Base-by-base conservation (phyloP, 108 stramenopile genomes). In the Stephanodiscus minutulus region DNA sequence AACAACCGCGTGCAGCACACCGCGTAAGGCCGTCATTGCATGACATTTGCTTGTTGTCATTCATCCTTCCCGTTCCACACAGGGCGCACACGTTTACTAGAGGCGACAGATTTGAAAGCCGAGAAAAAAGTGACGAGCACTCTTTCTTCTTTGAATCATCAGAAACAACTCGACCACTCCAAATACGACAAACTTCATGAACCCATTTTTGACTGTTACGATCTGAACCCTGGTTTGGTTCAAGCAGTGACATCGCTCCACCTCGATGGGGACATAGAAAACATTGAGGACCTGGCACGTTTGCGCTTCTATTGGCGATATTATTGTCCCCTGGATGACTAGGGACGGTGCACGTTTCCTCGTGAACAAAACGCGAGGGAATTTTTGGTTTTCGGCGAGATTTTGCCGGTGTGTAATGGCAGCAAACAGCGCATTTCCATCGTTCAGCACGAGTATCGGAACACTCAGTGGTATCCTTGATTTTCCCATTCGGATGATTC, bases 171-270 rank as follows among this genome's bases (percentile, higher is more conserved):
- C 50, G 29, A 56, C 69, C 60, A 25, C 72, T 54, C 91, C 91
- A 92, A 24, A 88, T 64, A 27, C 88, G 72, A 28, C 91, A 92
- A 63, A 85, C 77, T 58, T 91, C 88, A 56, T 91, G 91, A 24
- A 70, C 75, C 88, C 86, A 91, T 39, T 44, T 46, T 11, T 20
- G 36, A 61, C 44, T 7, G 17, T 61, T 13, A 10, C 25, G 29
- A 7, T 29, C 60, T 20, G 68, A 61, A 36, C 66, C 77, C 8
- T 53, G 36, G 7, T 7, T 29, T 56, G 37, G 33, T 66, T 62
- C 46, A 47, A 79, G 24, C 39, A 31, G 60, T 29, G 86, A 85
- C 91, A 88, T 88, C 7, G 90, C 86, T 21, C 90, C 90, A 20
- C 90, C 90, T 43, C 75, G 68, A 60, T 81, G 83, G 11, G 78